phyloP scores from a whole-genome alignment of 2,329 filamentous ascomycete species.

The Sclerotinia minor region DNA sequence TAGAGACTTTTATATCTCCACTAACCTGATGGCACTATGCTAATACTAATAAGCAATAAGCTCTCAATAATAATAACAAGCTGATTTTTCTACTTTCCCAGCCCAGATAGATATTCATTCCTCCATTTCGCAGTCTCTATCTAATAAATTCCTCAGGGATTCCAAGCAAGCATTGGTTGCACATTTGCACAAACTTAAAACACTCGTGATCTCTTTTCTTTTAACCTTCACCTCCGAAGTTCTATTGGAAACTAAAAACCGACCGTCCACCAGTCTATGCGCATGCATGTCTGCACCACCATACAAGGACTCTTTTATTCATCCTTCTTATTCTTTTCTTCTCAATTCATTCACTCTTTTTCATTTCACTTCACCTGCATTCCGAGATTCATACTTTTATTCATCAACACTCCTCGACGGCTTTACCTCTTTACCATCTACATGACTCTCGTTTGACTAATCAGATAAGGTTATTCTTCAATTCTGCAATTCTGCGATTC shows the following conservation, averaged over 20 bases:
- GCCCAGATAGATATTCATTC: not conserved
- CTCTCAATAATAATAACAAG: not conserved
- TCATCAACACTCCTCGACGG: not conserved
- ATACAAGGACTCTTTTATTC: not conserved
- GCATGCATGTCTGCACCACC: not conserved
- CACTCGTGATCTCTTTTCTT: too few species aligned
- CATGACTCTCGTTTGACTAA: slow-evolving; percentile 9
- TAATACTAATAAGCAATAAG: too few species aligned
- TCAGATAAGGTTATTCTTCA: not conserved
- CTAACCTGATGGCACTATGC: too few species aligned
- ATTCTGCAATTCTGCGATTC: not conserved
- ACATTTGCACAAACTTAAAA: too few species aligned
- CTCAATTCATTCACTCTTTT: too few species aligned
- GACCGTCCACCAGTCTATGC: not conserved
- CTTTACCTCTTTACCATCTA: not conserved
- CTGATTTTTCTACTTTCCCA: not conserved
- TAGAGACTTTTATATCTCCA: not conserved
- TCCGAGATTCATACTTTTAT: not conserved
- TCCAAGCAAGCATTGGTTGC: not conserved
- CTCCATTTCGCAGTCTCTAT: not conserved
- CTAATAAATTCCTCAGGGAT: slow-evolving; percentile 10
- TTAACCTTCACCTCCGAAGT: not conserved
- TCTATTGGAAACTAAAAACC: too few species aligned
- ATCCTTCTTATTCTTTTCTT: not conserved
- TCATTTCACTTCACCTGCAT: not conserved